Evolutionary conservation across 2,329 filamentous ascomycete genomes (phyloP).

Genomic region (Arachnopeziza araneosa): DNA sequence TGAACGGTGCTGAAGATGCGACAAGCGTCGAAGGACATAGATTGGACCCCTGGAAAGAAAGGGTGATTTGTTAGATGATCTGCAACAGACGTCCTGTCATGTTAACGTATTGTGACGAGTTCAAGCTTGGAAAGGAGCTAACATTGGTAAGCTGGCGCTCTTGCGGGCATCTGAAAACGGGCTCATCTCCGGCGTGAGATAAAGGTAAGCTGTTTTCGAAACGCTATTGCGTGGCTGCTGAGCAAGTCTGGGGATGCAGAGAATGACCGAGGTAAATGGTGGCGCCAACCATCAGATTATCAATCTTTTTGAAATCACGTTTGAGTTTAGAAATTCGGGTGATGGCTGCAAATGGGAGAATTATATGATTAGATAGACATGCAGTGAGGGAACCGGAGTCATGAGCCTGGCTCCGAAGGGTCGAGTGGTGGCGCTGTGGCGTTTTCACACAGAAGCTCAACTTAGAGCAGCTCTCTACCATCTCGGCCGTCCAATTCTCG

Average conservation of each 20-base stretch:
- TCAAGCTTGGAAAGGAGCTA: background rate
- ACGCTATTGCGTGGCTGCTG: background rate
- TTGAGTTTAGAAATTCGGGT: too few relatives aligned
- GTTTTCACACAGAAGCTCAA: background rate
- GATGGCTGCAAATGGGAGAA: too few relatives aligned
- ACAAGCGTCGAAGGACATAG: background rate
- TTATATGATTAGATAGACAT: too few relatives aligned
- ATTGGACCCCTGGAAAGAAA: background rate
- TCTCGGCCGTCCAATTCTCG: too few relatives aligned
- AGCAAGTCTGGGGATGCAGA: background rate
- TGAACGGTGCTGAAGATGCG: background rate
- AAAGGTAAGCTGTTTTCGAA: background rate
- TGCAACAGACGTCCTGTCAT: conserved; percentile 7
- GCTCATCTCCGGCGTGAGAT: background rate
- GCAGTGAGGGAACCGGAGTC: background rate
- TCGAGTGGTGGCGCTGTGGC: background rate
- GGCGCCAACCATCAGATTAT: background rate
- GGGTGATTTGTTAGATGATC: conserved; percentile 2
- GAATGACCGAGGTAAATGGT: background rate
- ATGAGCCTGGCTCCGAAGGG: background rate
- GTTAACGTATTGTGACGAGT: conserved; percentile 12
- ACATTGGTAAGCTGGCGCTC: background rate
- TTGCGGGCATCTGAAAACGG: background rate
- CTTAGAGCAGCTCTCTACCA: background rate
- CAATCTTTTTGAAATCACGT: background rate